Conservation (phyloP, 1,284 basidiomycete species). For the Caloboletus firmus region DNA sequence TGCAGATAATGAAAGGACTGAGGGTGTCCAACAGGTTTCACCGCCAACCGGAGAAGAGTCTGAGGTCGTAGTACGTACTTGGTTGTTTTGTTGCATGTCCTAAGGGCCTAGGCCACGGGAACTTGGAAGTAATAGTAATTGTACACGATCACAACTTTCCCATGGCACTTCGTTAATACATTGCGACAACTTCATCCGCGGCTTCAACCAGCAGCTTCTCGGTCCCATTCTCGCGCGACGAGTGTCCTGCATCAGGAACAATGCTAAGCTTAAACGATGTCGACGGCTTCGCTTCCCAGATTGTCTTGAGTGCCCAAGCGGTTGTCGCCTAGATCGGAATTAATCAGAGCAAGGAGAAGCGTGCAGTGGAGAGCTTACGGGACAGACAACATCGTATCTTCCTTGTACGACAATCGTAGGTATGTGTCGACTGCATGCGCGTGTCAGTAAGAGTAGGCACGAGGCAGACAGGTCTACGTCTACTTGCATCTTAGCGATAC, state of each 20-base stretch:
- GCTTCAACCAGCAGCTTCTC: conserved; percentile 73
- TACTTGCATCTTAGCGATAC: conserved; percentile 91
- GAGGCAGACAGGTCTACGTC: conserved; percentile 23
- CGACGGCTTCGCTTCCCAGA: conserved; percentile 74
- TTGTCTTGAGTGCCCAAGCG: conserved; percentile 78
- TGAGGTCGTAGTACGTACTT: not conserved
- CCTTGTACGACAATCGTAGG: conserved; percentile 87
- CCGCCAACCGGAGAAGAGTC: not conserved
- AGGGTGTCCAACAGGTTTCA: conserved; percentile 1
- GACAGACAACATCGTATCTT: conserved; percentile 78
- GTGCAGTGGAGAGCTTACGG: conserved; percentile 44
- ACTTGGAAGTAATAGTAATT: not conserved
- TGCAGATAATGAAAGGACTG: conserved; percentile 8
- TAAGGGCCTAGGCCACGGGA: not conserved
- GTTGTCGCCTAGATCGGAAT: conserved; percentile 59
- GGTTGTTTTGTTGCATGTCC: no score
- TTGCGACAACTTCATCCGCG: conserved; percentile 31
- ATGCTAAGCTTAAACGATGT: conserved; percentile 51
- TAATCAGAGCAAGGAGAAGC: not conserved
- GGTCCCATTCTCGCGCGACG: conserved; percentile 77
- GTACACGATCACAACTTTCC: not conserved
- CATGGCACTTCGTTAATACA: conserved; percentile 15
- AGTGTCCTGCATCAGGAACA: conserved; percentile 92
- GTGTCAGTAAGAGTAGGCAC: conserved; percentile 12
- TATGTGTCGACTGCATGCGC: conserved; percentile 67